phyloP scores from a whole-genome alignment of 192 early-diverging fungal genomes.

The Mortierella antarctica region DNA sequence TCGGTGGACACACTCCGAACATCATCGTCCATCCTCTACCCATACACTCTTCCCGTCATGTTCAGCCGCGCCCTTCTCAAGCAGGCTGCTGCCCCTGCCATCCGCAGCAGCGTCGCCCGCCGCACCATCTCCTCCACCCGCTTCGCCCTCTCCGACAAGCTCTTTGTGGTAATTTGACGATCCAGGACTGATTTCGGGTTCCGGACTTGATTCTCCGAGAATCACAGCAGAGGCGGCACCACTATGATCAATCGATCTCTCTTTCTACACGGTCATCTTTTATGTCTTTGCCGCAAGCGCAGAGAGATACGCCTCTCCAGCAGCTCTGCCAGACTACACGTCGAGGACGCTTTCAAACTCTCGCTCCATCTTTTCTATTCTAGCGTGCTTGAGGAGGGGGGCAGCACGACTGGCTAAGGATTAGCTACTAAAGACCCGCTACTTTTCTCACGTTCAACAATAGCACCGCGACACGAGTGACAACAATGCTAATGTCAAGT shows the following conservation, averaged over 20 bases:
- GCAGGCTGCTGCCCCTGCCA: conserved; percentile 48
- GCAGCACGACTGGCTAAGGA: no score
- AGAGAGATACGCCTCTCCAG: no score
- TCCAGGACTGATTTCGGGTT: conserved; percentile 4
- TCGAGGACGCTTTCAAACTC: no score
- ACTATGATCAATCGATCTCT: background rate
- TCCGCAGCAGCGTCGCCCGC: conserved; percentile 42
- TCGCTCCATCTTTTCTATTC: no score
- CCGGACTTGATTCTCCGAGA: conserved; percentile 52
- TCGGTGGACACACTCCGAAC: no score
- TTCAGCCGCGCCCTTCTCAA: conserved; percentile 55
- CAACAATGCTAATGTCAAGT: conserved; percentile 86
- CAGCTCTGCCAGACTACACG: no score
- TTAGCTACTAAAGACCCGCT: background rate
- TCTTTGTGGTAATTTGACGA: conserved; percentile 65
- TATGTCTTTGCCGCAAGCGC: background rate
- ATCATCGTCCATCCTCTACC: background rate
- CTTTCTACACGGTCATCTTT: background rate
- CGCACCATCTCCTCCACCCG: conserved; percentile 59
- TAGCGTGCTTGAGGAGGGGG: no score
- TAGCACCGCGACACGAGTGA: conserved; percentile 83
- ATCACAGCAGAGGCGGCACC: background rate
- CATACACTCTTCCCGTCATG: conserved; percentile 21
- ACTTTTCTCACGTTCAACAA: background rate
- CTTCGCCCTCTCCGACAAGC: conserved; percentile 61